Evolutionary conservation across 768 basidiomycete genomes (phyloP), one percentile per base, ranked within the genome.

Genomic region (Solioccasus polychromus): DNA sequence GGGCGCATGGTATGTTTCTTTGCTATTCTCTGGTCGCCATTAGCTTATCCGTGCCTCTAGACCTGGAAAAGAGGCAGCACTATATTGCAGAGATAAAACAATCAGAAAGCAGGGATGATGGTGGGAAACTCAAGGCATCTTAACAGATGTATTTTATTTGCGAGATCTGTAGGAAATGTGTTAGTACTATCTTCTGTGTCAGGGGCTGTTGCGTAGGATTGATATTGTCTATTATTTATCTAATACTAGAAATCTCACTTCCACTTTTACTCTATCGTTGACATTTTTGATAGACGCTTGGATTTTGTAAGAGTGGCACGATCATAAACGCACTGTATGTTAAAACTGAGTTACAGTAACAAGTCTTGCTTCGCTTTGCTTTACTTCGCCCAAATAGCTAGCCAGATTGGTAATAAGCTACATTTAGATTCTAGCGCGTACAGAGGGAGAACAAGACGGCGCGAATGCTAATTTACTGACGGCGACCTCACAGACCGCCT

Each of bases 1-100:
- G 92, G 86, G 87, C 88, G 5, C 81, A 84, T 51, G 88, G 85
- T 88, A 45, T 14, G 72, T 57, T 18, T n/a, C 14, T 31, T 15
- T 31, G 1, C 23, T 24, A 5, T 20, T 17, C 4, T 7, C 44
- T 17, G 1, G 31, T 9, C 19, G 25, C 8, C 6, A 11, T 26
- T 26, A 26, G 26, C 26, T 26, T 26, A 26, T 11, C 26, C 11
- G 26, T 6, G 26, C 26, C 11, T 34, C 1, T 45, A 85, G 83
- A 85, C 61, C 59, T 85, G 4, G 84, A 86, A 63, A 85, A 85
- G 48, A 63, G 69, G 4, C 75, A 76, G 30, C 75, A 74, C 54
- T 71, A 68, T 48, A 62, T 80, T 11, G 73, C 74, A 1, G 70
- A 54, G 43, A 38, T 42, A 17, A 61, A 41, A 18, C 15, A 8